Base-by-base conservation (phyloP, 331 rosid genomes). In the Pyrus hybrid region DNA sequence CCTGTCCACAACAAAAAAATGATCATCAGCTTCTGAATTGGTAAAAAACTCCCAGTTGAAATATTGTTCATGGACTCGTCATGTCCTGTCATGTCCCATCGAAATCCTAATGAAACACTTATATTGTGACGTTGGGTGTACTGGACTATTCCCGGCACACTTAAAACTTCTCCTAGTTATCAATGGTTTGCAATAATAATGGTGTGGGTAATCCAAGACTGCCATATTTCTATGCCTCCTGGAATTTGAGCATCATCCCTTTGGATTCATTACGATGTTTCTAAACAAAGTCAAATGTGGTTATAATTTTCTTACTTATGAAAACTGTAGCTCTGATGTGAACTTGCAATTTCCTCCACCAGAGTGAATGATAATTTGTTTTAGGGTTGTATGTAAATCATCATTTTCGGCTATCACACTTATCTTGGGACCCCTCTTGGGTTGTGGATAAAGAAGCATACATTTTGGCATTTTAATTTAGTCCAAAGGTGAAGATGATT, bases 291-390 rank as follows among this genome's bases (percentile, higher is more conserved):
- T 58, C 63, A 58, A 58, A 58, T 22, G 14, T 76, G 57, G 80
- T 75, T 43, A 70, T 63, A 64, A 64, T 62, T 54, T 74, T 73
- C 75, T 85, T 81, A 35, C 56, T 29, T 28, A 70, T 67, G 67
- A 54, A 74, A 73, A 80, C 76, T 86, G 81, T 82, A 73, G 61
- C 51, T 68, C 61, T 80, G 91, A 86, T 81, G 82, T 80, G 87
- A 83, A 78, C 76, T 85, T 81, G 23, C 79, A 80, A 76, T 83
- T 77, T 64, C 74, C 63, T 81, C 78, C 61, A 71, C 76, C 61
- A 70, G 71, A 79, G 13, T 35, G 67, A 77, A 82, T 86, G 75
- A 84, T 82, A 75, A 68, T 58, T 74, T 57, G 72, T 49, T 22
- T 7, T 18, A 22, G 28, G 2, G 26, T 58, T 58, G 58, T 20